Evolutionary conservation across 768 basidiomycete species (phyloP).

Genomic region (Austroboletus eburneus): DNA sequence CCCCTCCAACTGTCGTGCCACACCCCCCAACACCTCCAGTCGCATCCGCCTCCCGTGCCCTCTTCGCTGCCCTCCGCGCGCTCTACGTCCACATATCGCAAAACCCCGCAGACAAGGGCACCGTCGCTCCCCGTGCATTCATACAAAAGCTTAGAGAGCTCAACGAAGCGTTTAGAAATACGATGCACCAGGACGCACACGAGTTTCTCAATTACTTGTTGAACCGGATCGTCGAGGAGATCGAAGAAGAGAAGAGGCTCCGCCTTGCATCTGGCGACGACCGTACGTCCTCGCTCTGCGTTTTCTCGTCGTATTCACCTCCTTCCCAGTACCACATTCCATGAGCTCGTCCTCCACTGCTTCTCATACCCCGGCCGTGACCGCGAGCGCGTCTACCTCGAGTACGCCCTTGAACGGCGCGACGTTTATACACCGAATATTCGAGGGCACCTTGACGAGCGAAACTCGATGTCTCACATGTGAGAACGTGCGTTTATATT

Average conservation of each 20-base stretch:
- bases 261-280: constrained; percentile 53
- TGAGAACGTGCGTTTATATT: constrained; percentile 70
- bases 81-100: constrained; percentile 80
- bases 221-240: constrained; percentile 91
- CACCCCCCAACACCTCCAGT: constrained; percentile 41
- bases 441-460: constrained; percentile 91
- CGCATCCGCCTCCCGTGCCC: constrained; percentile 60
- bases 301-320: constrained; percentile 5
- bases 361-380: constrained; percentile 37
- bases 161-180: constrained; percentile 86
- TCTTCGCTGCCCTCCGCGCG: constrained; percentile 92
- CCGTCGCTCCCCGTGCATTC: constrained; percentile 85
- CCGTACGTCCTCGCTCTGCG: constrained; percentile 44
- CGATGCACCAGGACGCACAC: constrained; percentile 97
- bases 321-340: constrained; percentile 53
- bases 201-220: constrained; percentile 95
- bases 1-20: constrained; percentile 24
- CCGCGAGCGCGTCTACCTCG: constrained; percentile 44
- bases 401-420: constrained; percentile 45
- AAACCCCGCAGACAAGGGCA: constrained; percentile 76
- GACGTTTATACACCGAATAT: constrained; percentile 88
- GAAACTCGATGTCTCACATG: constrained; percentile 98
- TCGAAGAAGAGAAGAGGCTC: constrained; percentile 65
- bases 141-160: constrained; percentile 91
- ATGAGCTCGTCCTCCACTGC: constrained; percentile 50